Percentiles rank a stretch among this genome's conserved stretches.
These are phyloP conservation scores for Pythium sukuiense DNA, from an alignment of 352 stramenopile genomes.

Conservation along the genomic window DNA sequence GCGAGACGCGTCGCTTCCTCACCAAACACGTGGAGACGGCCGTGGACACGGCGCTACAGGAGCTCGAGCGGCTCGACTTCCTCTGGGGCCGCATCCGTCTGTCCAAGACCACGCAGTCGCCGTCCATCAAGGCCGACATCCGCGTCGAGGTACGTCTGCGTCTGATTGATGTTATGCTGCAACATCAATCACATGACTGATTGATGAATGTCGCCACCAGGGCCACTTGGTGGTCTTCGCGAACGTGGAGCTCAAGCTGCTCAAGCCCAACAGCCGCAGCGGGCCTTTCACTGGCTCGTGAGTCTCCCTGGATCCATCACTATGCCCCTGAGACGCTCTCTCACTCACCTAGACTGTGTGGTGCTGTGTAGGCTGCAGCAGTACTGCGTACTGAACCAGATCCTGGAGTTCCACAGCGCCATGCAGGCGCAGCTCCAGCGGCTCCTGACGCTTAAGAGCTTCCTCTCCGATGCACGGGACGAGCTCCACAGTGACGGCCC, in stretches of 20 bases:
- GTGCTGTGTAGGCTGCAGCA: conserved; percentile 53
- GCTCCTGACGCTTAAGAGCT: conserved; percentile 51
- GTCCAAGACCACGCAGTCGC: conserved; percentile 40
- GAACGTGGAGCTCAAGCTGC: conserved; percentile 70
- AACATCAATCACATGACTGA: not conserved
- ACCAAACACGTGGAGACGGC: conserved; percentile 55
- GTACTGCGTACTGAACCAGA: conserved; percentile 84
- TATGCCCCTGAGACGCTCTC: not conserved
- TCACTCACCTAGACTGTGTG: not conserved
- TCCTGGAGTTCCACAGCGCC: conserved; percentile 79
- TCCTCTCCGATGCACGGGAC: conserved; percentile 42
- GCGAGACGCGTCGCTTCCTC: conserved; percentile 59
- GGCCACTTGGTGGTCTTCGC: conserved; percentile 74
- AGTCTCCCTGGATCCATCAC: conserved; percentile 6
- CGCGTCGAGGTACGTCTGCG: conserved; percentile 52
- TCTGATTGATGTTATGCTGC: not conserved
- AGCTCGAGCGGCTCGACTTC: conserved; percentile 82
- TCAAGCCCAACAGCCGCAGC: conserved; percentile 51
- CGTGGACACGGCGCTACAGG: conserved; percentile 50
- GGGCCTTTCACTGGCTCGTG: conserved; percentile 49
- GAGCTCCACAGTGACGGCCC: conserved; percentile 40
- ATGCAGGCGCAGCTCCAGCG: conserved; percentile 56
- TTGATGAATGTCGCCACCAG: conserved; percentile 26
- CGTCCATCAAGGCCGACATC: conserved; percentile 65
- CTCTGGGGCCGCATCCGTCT: conserved; percentile 80